A percentile compares a stretch with the other conserved stretches of the same genome.
These are phyloP conservation scores for Fusarium liriodendri DNA, from an alignment of 2,329 filamentous ascomycete genomes.

Conservation along the genomic window DNA sequence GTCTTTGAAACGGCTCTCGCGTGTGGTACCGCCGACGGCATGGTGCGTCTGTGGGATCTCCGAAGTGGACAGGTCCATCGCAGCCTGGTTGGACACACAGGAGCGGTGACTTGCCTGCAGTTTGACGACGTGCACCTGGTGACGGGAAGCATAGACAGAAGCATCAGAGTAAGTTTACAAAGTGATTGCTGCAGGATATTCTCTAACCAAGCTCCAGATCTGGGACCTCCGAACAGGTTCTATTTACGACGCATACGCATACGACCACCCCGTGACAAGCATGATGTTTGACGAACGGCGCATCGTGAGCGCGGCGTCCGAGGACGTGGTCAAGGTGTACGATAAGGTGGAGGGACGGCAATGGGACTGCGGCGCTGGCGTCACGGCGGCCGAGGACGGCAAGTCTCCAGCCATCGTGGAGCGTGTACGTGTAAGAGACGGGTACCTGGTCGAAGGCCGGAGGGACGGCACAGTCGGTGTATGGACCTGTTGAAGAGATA, in stretches of 20 bases:
- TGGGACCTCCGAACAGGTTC: constrained; percentile 98
- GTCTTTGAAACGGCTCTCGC: constrained; percentile 96
- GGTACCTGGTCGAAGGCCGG: constrained; percentile 91
- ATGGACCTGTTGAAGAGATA: constrained; percentile 75
- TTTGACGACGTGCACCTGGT: constrained; percentile 97
- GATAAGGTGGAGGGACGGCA: constrained; percentile 96
- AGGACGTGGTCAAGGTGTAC: constrained; percentile 96
- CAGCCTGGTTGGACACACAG: constrained; percentile 94
- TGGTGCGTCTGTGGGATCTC: constrained; percentile 97
- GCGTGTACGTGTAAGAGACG: constrained; percentile 89
- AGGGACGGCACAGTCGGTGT: constrained; percentile 89
- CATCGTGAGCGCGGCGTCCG: constrained; percentile 90
- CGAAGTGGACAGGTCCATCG: constrained; percentile 97
- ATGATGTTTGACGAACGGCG: constrained; percentile 97
- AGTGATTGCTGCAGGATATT: not conserved
- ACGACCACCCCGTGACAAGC: constrained; percentile 89
- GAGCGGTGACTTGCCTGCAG: constrained; percentile 91
- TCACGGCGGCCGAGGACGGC: constrained; percentile 73
- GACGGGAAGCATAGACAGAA: constrained; percentile 91
- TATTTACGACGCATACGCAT: constrained; percentile 95
- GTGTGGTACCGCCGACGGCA: constrained; percentile 95
- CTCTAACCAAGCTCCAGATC: constrained; percentile 71
- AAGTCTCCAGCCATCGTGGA: constrained; percentile 79
- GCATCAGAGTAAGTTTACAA: constrained; percentile 80
- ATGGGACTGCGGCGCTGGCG: constrained; percentile 94